Evolutionary conservation across 1,139 yeast genomes (phyloP), one percentile per base, ranked within the genome.

Genomic region (Sugiyamaella pinicola): DNA sequence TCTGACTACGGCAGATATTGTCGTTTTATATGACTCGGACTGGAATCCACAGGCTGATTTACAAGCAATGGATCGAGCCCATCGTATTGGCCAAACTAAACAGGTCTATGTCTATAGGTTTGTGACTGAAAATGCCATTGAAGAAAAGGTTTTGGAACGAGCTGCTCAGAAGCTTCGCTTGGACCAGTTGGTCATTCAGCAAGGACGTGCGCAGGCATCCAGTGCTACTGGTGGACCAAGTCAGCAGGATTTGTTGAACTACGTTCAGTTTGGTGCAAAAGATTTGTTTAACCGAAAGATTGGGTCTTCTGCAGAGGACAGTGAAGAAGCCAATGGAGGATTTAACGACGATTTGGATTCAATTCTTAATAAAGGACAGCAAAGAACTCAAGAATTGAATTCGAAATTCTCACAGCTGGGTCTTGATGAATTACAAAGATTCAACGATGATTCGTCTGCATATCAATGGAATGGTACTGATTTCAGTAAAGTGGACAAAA

Each of bases 21-120:
- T 93, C 53, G 81, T 93, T 7, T 73, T 93, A 34, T 93, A 83
- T 65, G 99, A 93, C 69, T 88, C 96, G 1, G 99, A 93, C 71
- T 93, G 99, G 99, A 93, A 93, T 66, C 99, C 99, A 1, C 99
- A 93, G 68, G 98, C 98, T 0, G 99, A 93, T 77, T 76, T 93
- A 63, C 99, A 93, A 71, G 98, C 99, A 1, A 93, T 93, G 99
- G 99, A 93, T 69, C 80, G 99, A 67, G 99, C 99, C 0, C 99
- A 93, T 69, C 83, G 99, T 74, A 93, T 93, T 66, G 99, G 99
- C 9, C 99, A 93, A 69, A 91, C 89, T 69, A 93, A 91, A 66
- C 99, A 93, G 71, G 99, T 93, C 6, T 82, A 84, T 60, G 98
- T 93, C 5, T 91, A 79, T 66, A 75, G 99, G 62, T 87, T 93